These are phyloP conservation scores for Nemania diffusa DNA, from an alignment of 2,329 filamentous ascomycete genomes.

Conservation along the genomic window DNA sequence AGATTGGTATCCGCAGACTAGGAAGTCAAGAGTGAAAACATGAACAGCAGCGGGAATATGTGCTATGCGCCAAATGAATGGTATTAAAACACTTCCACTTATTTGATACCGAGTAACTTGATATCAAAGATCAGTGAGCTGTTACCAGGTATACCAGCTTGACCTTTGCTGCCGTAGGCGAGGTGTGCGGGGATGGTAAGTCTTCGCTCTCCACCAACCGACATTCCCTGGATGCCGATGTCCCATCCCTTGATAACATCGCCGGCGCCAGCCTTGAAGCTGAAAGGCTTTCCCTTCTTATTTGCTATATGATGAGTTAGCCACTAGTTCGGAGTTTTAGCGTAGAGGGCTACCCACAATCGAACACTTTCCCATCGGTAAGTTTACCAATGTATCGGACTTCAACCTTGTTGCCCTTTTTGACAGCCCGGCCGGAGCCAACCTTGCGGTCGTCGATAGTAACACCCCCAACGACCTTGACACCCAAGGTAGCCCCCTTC, in stretches of 20 bases:
- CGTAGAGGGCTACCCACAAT: constrained; percentile 69
- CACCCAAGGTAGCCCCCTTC: constrained; percentile 68
- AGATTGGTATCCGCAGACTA: constrained; percentile 43
- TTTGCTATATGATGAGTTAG: constrained; percentile 70
- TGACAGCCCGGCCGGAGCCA: constrained; percentile 83
- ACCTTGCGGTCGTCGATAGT: constrained; percentile 96
- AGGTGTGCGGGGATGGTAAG: constrained; percentile 87
- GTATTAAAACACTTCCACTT: constrained; percentile 50
- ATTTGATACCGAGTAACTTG: constrained; percentile 86
- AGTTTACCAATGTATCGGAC: constrained; percentile 99
- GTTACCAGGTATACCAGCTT: constrained; percentile 90
- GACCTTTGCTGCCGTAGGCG: constrained; percentile 86
- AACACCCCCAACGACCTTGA: constrained; percentile 87
- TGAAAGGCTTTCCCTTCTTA: constrained; percentile 98
- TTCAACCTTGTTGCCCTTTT: constrained; percentile 89
- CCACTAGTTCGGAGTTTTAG: not conserved
- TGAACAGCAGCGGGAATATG: constrained; percentile 15
- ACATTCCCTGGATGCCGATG: constrained; percentile 91
- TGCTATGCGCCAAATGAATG: constrained; percentile 18
- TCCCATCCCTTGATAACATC: constrained; percentile 99
- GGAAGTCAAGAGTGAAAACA: constrained; percentile 15
- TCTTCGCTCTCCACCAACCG: constrained; percentile 90
- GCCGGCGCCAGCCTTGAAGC: constrained; percentile 91
- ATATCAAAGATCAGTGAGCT: constrained; percentile 92
- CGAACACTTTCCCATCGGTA: constrained; percentile 92